phyloP scores from a whole-genome alignment of 352 stramenopile genomes.

The Phytophthora sojae region DNA sequence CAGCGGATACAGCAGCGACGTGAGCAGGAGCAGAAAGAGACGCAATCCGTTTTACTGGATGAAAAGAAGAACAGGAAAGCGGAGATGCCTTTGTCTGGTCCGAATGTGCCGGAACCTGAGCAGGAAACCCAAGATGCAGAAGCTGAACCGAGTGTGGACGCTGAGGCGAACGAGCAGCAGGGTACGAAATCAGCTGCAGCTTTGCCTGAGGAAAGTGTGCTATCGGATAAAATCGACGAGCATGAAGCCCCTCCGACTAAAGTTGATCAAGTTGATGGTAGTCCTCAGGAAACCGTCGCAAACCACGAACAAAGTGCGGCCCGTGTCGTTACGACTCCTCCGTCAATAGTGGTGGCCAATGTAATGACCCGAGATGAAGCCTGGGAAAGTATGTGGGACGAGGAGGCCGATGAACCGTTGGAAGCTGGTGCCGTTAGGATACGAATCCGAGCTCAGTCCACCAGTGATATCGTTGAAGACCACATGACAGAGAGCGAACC shows the following conservation, averaged over 20 bases:
- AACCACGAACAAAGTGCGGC: slow-evolving; percentile 3
- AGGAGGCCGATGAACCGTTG: slow-evolving; percentile 53
- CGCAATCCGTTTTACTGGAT: background rate
- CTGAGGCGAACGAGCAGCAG: background rate
- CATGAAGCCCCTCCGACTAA: background rate
- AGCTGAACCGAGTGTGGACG: background rate
- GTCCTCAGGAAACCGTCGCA: background rate
- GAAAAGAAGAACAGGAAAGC: slow-evolving; percentile 14
- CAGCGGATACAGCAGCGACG: slow-evolving; percentile 8
- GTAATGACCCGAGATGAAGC: slow-evolving; percentile 77
- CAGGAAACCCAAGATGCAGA: slow-evolving; percentile 6
- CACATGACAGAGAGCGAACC: slow-evolving; percentile 8
- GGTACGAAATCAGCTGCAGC: slow-evolving; percentile 1
- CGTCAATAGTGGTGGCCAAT: slow-evolving; percentile 28
- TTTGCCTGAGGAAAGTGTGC: slow-evolving; percentile 3
- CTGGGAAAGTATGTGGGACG: slow-evolving; percentile 80
- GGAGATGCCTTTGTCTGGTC: background rate
- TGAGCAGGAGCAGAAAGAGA: slow-evolving; percentile 5
- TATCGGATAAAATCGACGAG: slow-evolving; percentile 6
- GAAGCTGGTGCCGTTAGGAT: slow-evolving; percentile 35
- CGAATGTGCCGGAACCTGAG: slow-evolving; percentile 8
- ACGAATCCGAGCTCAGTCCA: slow-evolving; percentile 31
- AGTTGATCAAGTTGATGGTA: slow-evolving; percentile 3
- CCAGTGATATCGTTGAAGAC: slow-evolving; percentile 9
- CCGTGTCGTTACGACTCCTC: slow-evolving; percentile 4